Evolutionary conservation across 106 monocot genomes (phyloP).

Genomic region (Dioscorea dumetorum): DNA sequence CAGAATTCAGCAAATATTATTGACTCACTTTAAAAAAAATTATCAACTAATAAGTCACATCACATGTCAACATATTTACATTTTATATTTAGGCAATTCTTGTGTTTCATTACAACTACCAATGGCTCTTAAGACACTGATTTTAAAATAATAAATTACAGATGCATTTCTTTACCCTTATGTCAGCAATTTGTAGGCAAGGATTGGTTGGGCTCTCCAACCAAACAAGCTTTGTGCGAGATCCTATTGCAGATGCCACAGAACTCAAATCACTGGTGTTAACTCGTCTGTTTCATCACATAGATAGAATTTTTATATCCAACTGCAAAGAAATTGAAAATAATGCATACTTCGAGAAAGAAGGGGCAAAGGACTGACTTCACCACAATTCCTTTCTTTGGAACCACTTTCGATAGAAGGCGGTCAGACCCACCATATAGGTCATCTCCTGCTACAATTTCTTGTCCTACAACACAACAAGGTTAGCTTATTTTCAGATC

Average conservation of each 20-base stretch:
- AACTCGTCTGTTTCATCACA: constrained; percentile 47
- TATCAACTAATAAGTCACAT: too few relatives aligned
- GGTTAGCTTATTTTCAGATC: neutral
- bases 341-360: neutral
- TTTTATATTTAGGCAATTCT: too few relatives aligned
- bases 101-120: too few relatives aligned
- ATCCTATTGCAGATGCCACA: constrained; percentile 57
- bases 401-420: constrained; percentile 77
- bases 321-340: neutral
- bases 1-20: too few relatives aligned
- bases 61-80: too few relatives aligned
- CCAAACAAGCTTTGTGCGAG: constrained; percentile 79
- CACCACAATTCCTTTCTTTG: constrained; percentile 74
- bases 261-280: constrained; percentile 64
- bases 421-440: constrained; percentile 97
- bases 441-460: constrained; percentile 93
- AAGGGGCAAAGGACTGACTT: constrained; percentile 46
- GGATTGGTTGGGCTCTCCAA: constrained; percentile 98
- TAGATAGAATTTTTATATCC: neutral
- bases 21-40: too few relatives aligned
- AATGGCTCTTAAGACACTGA: too few relatives aligned
- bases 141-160: neutral
- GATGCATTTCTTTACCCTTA: constrained; percentile 39
- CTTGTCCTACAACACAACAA: constrained; percentile 48
- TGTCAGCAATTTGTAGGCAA: constrained; percentile 73